phyloP scores from a whole-genome alignment of 257 asterid species.

The Penstemon davidsonii region DNA sequence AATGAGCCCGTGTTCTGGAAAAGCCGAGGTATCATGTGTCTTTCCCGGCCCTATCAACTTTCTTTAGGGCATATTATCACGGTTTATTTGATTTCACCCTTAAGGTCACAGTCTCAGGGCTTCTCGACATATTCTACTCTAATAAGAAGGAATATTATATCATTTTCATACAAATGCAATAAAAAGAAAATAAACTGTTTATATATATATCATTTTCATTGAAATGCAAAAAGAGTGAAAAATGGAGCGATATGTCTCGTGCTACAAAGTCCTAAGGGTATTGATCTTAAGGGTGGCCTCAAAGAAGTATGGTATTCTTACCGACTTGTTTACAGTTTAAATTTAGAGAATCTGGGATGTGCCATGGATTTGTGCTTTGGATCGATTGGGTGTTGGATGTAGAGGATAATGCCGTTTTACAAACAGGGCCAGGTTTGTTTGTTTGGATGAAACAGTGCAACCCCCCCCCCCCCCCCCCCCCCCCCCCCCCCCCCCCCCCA shows the following conservation, averaged over 20 bases:
- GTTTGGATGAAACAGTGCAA: slow-evolving; percentile 3
- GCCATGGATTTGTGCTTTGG: slow-evolving; percentile 92
- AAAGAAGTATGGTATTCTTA: not conserved
- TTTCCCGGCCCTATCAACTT: not conserved
- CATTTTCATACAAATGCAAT: no score
- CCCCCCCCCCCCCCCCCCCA: not conserved
- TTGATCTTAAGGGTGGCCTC: no score
- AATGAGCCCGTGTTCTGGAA: slow-evolving; percentile 66
- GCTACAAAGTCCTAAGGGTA: no score
- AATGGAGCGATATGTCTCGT: no score
- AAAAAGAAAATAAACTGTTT: no score
- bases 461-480: not conserved
- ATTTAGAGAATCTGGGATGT: slow-evolving; percentile 57
- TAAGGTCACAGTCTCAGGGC: no score
- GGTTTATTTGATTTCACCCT: no score
- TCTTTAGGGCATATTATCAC: not conserved
- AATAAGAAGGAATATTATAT: no score
- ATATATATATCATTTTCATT: no score
- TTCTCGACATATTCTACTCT: no score
- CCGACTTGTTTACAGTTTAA: slow-evolving; percentile 45
- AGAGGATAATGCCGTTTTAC: slow-evolving; percentile 40
- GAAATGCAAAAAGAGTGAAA: no score
- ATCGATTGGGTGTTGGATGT: slow-evolving; percentile 82
- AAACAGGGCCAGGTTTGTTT: slow-evolving; percentile 82
- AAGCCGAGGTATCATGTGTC: slow-evolving; percentile 56